Conservation (phyloP, 257 asterid genomes). For the Eucommia ulmoides region DNA sequence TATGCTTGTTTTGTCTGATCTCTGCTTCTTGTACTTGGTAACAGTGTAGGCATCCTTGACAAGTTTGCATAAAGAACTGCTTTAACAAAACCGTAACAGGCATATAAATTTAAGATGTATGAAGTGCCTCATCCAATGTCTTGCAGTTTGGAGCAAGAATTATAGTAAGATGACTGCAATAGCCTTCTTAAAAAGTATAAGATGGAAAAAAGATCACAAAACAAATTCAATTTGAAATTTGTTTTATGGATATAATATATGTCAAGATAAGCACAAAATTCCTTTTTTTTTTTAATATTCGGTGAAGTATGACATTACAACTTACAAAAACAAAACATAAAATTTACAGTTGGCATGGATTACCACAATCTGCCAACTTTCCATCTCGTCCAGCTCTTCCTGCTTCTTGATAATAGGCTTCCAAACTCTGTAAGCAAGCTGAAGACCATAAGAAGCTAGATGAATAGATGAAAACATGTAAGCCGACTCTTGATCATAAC, state of each 20-base stretch:
- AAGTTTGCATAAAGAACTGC: constrained; percentile 66
- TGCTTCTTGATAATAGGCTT: constrained; percentile 84
- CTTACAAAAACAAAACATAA: no score
- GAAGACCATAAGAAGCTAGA: constrained; percentile 1
- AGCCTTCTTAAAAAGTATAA: no score
- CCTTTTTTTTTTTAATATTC: no score
- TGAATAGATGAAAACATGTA: no score
- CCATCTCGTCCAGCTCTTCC: constrained; percentile 94
- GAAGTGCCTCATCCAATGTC: background rate
- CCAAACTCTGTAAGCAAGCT: constrained; percentile 42
- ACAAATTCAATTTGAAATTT: no score
- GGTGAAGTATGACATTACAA: no score
- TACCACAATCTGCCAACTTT: constrained; percentile 65
- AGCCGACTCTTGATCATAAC: no score
- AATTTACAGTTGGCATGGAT: no score
- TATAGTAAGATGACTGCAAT: no score
- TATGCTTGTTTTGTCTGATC: constrained; percentile 66
- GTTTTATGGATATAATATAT: no score
- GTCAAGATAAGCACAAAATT: no score
- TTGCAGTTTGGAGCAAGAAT: background rate
- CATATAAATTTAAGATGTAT: background rate
- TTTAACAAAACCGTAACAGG: constrained; percentile 7
- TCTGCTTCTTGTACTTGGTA: constrained; percentile 61
- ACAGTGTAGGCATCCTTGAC: constrained; percentile 46
- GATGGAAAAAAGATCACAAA: no score